Percentiles rank a stretch among this genome's conserved stretches.
Conservation (phyloP, 106 monocot species). For the Amphibolis antarctica region DNA sequence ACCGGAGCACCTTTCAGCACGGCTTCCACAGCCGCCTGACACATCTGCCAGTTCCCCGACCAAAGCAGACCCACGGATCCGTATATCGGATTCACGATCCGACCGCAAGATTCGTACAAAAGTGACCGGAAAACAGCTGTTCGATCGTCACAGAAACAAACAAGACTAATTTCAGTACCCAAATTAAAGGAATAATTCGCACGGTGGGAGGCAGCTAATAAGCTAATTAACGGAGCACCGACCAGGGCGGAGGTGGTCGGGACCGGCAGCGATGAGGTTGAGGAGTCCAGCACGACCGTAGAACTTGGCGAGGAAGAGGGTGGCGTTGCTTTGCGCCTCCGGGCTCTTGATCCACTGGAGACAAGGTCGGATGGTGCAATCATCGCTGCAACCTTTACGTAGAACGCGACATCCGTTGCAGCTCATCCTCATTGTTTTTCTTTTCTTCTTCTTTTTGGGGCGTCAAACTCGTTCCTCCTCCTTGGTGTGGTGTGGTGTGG, state of each 20-base stretch:
- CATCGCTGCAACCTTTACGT: constrained; percentile 6
- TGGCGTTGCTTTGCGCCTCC: constrained; percentile 6
- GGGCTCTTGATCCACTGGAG: constrained; percentile 8
- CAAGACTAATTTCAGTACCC: neutral
- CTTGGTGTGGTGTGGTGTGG: no score
- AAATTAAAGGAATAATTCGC: neutral
- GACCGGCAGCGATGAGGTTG: constrained; percentile 4
- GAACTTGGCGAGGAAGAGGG: constrained; percentile 7
- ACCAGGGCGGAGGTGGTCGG: constrained; percentile 2
- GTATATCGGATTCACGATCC: constrained; percentile 16
- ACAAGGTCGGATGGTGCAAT: constrained; percentile 4
- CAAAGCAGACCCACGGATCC: constrained; percentile 17
- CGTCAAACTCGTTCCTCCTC: no score
- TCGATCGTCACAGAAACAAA: no score
- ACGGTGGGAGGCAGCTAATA: neutral
- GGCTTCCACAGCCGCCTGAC: constrained; percentile 20
- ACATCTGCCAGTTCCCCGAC: constrained; percentile 16
- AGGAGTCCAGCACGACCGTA: constrained; percentile 6
- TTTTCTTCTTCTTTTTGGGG: no score
- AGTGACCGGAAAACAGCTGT: constrained; percentile 18
- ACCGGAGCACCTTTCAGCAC: constrained; percentile 14
- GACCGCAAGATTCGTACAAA: constrained; percentile 20
- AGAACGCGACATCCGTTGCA: constrained; percentile 8
- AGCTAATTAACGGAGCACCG: neutral
- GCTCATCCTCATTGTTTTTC: constrained; percentile 3